phyloP scores from a whole-genome alignment of 164 flowering plant genomes.

The Vitis rotundifolia region DNA sequence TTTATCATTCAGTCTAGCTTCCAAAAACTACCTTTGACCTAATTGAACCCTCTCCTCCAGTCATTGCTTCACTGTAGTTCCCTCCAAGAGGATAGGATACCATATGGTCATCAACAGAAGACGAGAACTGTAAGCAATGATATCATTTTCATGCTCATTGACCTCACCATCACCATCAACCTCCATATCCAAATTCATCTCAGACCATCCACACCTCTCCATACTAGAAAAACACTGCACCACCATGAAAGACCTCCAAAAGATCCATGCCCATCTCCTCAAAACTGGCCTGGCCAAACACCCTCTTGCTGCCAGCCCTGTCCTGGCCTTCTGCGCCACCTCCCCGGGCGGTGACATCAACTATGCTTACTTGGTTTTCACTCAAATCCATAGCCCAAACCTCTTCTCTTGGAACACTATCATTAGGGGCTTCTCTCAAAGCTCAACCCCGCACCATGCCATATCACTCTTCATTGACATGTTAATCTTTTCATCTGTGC shows the following conservation, averaged over 20 bases:
- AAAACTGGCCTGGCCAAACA: constrained; percentile 48
- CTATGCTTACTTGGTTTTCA: constrained; percentile 64
- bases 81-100: constrained; percentile 2
- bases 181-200: constrained; percentile 50
- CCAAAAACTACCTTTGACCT: not conserved
- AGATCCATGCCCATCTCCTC: constrained; percentile 71
- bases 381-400: constrained; percentile 50
- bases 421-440: constrained; percentile 66
- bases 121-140: constrained; percentile 16
- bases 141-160: constrained; percentile 20
- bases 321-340: constrained; percentile 64
- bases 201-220: constrained; percentile 48
- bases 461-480: constrained; percentile 56
- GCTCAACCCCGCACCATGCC: constrained; percentile 58
- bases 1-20: no score
- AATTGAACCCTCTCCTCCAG: not conserved
- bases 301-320: constrained; percentile 47
- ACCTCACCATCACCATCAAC: constrained; percentile 37
- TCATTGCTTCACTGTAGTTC: not conserved
- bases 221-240: constrained; percentile 53
- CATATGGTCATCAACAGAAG: not conserved
- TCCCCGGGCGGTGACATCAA: constrained; percentile 51
- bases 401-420: constrained; percentile 73
- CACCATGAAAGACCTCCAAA: constrained; percentile 61
- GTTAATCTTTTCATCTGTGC: constrained; percentile 38